Base-by-base conservation (phyloP, 163 green algal genomes). In the Volvox carteri region DNA sequence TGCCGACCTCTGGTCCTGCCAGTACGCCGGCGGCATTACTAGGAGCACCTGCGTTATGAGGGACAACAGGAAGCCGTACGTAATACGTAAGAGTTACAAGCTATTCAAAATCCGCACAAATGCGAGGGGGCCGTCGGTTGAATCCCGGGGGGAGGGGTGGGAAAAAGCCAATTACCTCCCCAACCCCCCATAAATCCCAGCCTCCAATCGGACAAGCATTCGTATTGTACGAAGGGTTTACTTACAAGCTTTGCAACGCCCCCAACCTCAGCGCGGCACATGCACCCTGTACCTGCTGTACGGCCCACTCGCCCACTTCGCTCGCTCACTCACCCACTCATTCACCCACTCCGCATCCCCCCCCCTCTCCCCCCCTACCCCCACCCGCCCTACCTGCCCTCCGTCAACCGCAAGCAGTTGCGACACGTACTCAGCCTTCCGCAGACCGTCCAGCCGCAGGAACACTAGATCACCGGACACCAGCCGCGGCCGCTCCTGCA, bases 341-440 rank as follows among this genome's bases (percentile, higher is more conserved):
- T 2, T 16, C 4, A 9, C 65, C 33, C 65, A 14, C 65, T 30
- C 11, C 19, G 58, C 9, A 7, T 23, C 25, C 58, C 33, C 21
- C 58, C 25, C 58, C 19, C 65, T 18, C 65, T 9, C n/a, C 37
- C 68, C 4, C 68, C 35, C 68, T 62, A 28, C 52, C 52, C n/a
- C n/a, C n/a, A n/a, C 16, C 25, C 60, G 25, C 9, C 67, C 12
- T 41, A 85, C 78, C 79, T 44, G 42, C 0, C 60, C 60, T 8
- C 79, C 60, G n/a, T 86, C 79, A 44, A 86, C 79, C 33, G 52
- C 21, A 14, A 86, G 60, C 60, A 86, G 60, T 42, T 86, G 41
- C 12, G 33, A 58, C 48, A 9, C 41, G 19, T 52, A 86, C 60
- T 86, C 79, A 37, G 33, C 1, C n/a, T 19, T 30, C 16, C 77